Evolutionary conservation across 169 alveolate species (phyloP), one percentile per base, ranked within the genome.

Genomic region (Eimeria brunetti): DNA sequence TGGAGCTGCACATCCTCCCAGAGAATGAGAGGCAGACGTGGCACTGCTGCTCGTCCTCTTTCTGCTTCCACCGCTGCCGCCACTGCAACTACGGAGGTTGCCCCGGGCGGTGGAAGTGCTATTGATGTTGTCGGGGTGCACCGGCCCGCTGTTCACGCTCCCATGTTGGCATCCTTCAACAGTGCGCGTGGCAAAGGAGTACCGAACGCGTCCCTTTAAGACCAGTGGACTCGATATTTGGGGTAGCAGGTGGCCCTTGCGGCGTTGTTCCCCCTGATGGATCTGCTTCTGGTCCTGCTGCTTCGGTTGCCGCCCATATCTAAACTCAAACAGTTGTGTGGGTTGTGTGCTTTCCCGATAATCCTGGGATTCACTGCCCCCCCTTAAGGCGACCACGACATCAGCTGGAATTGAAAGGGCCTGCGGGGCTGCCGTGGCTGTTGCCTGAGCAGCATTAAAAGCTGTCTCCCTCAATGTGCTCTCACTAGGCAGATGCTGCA

Each of bases 131-230:
- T 22, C 38, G 27, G 73, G 27, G 30, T 49, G 67, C 60, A 4
- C 89, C 73, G 30, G 67, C n/a, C 5, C 89, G 27, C 44, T 53
- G 4, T 33, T 11, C 69, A 51, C 30, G 46, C 69, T 49, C 69
- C 51, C 73, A 30, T 4, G 44, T n/a, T 46, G 69, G 56, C 49
- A 53, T 16, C 60, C 71, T 2, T 36, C 89, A 16, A 27, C 73
- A 51, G 73, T 81, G 69, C 89, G 89, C 11, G 89, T 81, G 60
- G 89, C 89, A 81, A 81, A 81, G 30, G 89, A 16, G 89, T 81
- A 81, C 30, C 49, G 69, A 44, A 81, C 64, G 53, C 89, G 89
- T 1, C 89, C 89, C 24, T n/a, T 53, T 3, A 81, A n/a, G 67
- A 81, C 89, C 89, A 81, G 44, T 30, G 89, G 89, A 44, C 64